Evolutionary conservation across 1,284 basidiomycete genomes (phyloP).

Genomic region (Meripilus lineatus): DNA sequence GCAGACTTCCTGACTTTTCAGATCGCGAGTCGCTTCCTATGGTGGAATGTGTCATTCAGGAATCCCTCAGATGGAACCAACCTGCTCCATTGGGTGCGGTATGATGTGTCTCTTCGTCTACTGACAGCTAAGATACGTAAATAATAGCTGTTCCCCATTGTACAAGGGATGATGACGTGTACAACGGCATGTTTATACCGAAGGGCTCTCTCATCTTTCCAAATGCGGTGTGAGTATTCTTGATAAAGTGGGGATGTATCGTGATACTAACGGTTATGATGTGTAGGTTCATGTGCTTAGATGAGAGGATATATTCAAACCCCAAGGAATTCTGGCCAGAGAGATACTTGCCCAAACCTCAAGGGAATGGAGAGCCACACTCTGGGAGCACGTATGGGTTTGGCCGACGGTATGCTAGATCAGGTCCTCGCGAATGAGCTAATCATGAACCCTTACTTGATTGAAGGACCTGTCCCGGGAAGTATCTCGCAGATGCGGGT

Average conservation of each 20-base stretch:
- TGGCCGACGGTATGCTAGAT: neutral
- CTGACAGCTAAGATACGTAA: neutral
- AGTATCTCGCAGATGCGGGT: neutral
- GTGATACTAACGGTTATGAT: no score
- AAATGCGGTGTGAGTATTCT: neutral
- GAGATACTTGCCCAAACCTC: constrained; percentile 12
- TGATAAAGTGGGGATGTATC: no score
- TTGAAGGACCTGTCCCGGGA: neutral
- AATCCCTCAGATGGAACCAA: constrained; percentile 18
- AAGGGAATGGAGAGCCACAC: constrained; percentile 9
- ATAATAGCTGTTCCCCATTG: constrained; percentile 15
- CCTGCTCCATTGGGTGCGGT: constrained; percentile 20
- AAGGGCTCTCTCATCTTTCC: constrained; percentile 13
- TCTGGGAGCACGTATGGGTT: constrained; percentile 9
- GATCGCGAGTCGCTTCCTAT: constrained; percentile 11
- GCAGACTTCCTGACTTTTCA: constrained; percentile 1
- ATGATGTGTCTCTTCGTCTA: neutral
- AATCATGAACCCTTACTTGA: no score
- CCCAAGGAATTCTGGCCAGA: constrained; percentile 17
- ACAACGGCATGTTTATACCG: constrained; percentile 20
- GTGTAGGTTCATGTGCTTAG: constrained; percentile 13
- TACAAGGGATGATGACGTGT: constrained; percentile 19
- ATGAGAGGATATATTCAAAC: constrained; percentile 13
- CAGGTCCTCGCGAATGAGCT: no score
- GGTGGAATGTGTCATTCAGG: constrained; percentile 21